Percentiles rank a stretch among this genome's conserved stretches.
Evolutionary conservation across 2,329 filamentous ascomycete species (phyloP).

Genomic region (Aspergillus nomiae): DNA sequence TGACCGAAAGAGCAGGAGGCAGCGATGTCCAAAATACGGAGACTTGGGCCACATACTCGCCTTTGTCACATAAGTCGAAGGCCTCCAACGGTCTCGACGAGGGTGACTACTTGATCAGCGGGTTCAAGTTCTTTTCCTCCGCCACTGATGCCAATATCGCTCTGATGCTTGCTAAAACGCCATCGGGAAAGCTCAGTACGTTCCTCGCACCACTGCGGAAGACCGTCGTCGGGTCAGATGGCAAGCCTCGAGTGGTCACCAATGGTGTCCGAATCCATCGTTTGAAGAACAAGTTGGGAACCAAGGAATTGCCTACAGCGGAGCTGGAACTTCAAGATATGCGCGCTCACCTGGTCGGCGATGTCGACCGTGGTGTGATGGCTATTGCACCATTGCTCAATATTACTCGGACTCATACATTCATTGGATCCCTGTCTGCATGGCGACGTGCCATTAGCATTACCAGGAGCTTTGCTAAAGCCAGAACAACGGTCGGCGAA

Average conservation of each 20-base stretch:
- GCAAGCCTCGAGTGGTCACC: constrained; percentile 41
- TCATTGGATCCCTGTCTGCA: constrained; percentile 37
- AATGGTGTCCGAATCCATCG: constrained; percentile 70
- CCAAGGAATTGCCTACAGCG: constrained; percentile 69
- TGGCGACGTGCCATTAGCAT: constrained; percentile 46
- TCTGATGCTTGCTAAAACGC: constrained; percentile 64
- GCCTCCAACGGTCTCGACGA: constrained; percentile 10
- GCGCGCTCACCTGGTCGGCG: constrained; percentile 67
- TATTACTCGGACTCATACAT: constrained; percentile 57
- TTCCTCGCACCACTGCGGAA: constrained; percentile 65
- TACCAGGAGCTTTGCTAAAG: constrained; percentile 43
- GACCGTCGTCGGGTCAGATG: constrained; percentile 2
- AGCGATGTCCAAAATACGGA: constrained; percentile 71
- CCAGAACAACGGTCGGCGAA: constrained; percentile 39
- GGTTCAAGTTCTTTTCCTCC: constrained; percentile 73
- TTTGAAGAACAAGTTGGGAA: constrained; percentile 73
- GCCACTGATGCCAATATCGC: constrained; percentile 68
- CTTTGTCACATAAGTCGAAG: constrained; percentile 12
- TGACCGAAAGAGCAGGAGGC: constrained; percentile 71
- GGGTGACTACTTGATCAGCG: constrained; percentile 52
- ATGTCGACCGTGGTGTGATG: constrained; percentile 65
- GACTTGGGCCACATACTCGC: constrained; percentile 55
- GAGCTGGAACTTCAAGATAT: constrained; percentile 68
- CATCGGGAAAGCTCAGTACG: constrained; percentile 56
- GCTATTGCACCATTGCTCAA: constrained; percentile 71